Percentiles rank a stretch among this genome's conserved stretches.
Conservation (phyloP, 306 rosid species). For the Medicago truncatula region MtrunA17r5.0-ANR NC_053043.1:10975501-10976000, state of each 20-base stretch:
- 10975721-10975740: neutral
- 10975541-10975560: too few species aligned
- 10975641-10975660: neutral
- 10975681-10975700: neutral
- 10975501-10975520: too few species aligned
- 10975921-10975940: slow-evolving; percentile 54
- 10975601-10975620: too few species aligned
- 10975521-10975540: too few species aligned
- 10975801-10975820: neutral
- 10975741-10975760: neutral
- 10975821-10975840: neutral
- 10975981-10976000: slow-evolving; percentile 29
- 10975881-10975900: slow-evolving; percentile 92
- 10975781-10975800: neutral
- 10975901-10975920: slow-evolving; percentile 84
- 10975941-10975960: slow-evolving; percentile 23
- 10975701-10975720: neutral
- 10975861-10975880: slow-evolving; percentile 21
- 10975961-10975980: slow-evolving; percentile 29
- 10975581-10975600: too few species aligned
- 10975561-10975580: too few species aligned
- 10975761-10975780: neutral
- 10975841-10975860: neutral
- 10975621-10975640: too few species aligned
- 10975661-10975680: neutral